phyloP scores from a whole-genome alignment of 73 alveolate genomes.

The Urostyla sp. region DNA sequence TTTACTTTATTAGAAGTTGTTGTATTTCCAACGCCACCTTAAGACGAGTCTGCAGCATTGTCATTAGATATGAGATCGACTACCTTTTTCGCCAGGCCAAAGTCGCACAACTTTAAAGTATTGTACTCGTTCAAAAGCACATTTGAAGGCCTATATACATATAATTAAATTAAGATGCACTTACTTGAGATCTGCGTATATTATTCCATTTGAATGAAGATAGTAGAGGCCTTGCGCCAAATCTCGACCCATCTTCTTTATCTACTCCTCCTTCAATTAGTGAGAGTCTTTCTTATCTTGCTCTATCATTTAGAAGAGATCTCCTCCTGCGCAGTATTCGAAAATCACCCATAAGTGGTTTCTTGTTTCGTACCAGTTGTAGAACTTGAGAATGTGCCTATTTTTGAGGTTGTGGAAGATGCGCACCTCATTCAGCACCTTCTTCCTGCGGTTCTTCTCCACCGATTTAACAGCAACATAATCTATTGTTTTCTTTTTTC shows the following conservation, averaged over 20 bases:
- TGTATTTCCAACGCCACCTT: too few relatives aligned
- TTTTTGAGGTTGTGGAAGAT: conserved; percentile 72
- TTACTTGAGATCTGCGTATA: conserved; percentile 93
- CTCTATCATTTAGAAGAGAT: conserved; percentile 79
- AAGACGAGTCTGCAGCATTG: conserved; percentile 60
- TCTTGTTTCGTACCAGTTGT: conserved; percentile 92
- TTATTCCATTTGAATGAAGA: conserved; percentile 94
- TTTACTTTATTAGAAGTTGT: conserved; percentile 43
- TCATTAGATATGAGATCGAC: conserved; percentile 77
- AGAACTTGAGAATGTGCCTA: conserved; percentile 86
- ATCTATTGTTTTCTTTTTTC: conserved; percentile 93
- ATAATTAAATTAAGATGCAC: background rate
- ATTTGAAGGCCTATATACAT: conserved; percentile 90
- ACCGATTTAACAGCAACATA: conserved; percentile 94
- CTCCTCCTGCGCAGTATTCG: conserved; percentile 97
- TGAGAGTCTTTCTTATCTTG: conserved; percentile 77
- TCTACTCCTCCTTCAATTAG: conserved; percentile 66
- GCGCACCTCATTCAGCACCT: conserved; percentile 78
- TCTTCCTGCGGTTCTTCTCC: conserved; percentile 88
- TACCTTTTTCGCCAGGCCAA: conserved; percentile 88
- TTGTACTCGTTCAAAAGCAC: conserved; percentile 96
- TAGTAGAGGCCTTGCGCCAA: conserved; percentile 79
- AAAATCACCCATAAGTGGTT: conserved; percentile 95
- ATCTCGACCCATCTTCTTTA: conserved; percentile 56
- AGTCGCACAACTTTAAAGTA: conserved; percentile 94